A percentile compares a stretch with the other conserved stretches of the same genome.
phyloP scores from a whole-genome alignment of 2,329 filamentous ascomycete species.

The Cercospora janseana region DNA sequence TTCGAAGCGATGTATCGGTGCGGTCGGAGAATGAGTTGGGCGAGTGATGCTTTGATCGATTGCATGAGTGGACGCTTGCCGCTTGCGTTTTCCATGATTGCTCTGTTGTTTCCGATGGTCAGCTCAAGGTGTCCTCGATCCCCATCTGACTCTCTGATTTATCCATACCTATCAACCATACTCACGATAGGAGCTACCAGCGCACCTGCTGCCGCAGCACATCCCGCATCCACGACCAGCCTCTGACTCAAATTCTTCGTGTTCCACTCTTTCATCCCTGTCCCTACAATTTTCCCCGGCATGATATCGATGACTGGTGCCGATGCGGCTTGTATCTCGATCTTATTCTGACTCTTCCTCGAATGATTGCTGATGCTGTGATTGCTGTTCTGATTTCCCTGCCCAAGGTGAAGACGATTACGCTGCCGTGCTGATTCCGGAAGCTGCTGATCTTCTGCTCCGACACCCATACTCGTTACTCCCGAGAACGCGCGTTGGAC shows the following conservation, averaged over 20 bases:
- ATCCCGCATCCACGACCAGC: constrained; percentile 64
- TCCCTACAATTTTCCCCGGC: constrained; percentile 6
- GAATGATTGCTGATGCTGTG: no score
- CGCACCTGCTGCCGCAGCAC: constrained; percentile 68
- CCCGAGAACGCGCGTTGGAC: constrained; percentile 18
- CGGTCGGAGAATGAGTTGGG: constrained; percentile 58
- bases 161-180: constrained; percentile 74
- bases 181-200: constrained; percentile 81
- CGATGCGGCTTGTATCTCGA: constrained; percentile 8
- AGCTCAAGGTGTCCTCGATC: no score
- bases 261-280: constrained; percentile 59
- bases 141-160: no score
- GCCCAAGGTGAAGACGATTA: background rate
- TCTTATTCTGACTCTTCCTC: background rate
- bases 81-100: constrained; percentile 79
- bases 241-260: constrained; percentile 68
- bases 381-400: background rate
- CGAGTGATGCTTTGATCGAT: constrained; percentile 61
- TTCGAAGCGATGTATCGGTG: constrained; percentile 61
- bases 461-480: constrained; percentile 25
- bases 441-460: constrained; percentile 21
- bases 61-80: constrained; percentile 59
- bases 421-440: constrained; percentile 12
- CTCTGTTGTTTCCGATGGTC: constrained; percentile 51
- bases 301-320: constrained; percentile 12